Percentiles rank a stretch among this genome's conserved stretches.
Conservation (phyloP, 208 protist species). For the Crithidia thermophila region DNA sequence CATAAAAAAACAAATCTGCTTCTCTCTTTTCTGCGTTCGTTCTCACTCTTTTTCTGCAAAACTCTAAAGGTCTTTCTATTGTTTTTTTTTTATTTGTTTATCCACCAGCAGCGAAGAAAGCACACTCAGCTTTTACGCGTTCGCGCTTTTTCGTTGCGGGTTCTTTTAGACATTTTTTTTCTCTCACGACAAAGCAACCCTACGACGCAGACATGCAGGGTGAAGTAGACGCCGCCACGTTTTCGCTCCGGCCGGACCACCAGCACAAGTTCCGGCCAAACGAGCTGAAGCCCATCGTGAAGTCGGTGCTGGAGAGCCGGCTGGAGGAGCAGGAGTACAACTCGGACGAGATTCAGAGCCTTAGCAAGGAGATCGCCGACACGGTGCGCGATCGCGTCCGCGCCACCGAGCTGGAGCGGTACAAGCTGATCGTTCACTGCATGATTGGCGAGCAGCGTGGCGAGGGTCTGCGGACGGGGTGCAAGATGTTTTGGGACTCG, state of each 20-base stretch:
- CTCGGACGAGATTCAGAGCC: constrained; percentile 88
- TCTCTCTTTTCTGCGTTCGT: too few species aligned
- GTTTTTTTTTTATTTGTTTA: background rate
- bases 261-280: constrained; percentile 82
- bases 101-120: background rate
- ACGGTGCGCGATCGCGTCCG: constrained; percentile 86
- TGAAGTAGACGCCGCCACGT: constrained; percentile 74
- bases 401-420: constrained; percentile 85
- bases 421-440: constrained; percentile 94
- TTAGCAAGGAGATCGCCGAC: constrained; percentile 94
- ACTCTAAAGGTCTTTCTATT: background rate
- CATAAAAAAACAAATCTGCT: too few species aligned
- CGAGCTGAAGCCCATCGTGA: constrained; percentile 84
- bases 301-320: constrained; percentile 68
- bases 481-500: constrained; percentile 96
- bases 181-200: background rate
- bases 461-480: constrained; percentile 90
- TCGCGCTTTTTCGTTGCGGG: background rate
- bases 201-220: constrained; percentile 47
- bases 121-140: background rate
- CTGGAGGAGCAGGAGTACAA: constrained; percentile 91
- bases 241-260: constrained; percentile 90
- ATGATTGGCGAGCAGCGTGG: constrained; percentile 95
- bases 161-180: background rate
- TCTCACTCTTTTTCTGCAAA: too few species aligned